A percentile compares a stretch with the other conserved stretches of the same genome.
These are phyloP conservation scores for Emergomyces africanus DNA, from an alignment of 2,329 filamentous ascomycete species.

Conservation along the genomic window DNA sequence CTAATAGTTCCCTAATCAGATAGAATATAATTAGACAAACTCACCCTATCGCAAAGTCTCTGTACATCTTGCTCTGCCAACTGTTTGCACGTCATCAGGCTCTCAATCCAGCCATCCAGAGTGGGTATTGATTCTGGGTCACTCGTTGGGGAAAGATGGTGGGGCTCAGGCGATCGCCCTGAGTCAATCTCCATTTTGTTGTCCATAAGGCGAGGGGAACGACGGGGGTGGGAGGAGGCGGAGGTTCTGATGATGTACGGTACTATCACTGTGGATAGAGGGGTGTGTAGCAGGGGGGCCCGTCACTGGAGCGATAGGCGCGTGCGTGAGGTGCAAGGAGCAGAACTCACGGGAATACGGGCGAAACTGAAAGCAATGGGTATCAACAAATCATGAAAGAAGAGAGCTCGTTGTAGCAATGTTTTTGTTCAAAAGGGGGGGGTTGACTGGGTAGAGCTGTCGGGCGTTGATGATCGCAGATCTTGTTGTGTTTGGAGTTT, in stretches of 20 bases:
- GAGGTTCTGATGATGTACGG: constrained; percentile 9
- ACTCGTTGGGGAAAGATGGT: constrained; percentile 60
- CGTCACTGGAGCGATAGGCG: background rate
- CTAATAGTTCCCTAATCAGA: background rate
- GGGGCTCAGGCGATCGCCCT: constrained; percentile 65
- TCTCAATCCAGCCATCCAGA: constrained; percentile 97
- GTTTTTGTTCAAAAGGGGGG: background rate
- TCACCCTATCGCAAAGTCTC: constrained; percentile 93
- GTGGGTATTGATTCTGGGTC: constrained; percentile 87
- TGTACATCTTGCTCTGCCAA: constrained; percentile 88
- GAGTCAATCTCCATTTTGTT: constrained; percentile 97
- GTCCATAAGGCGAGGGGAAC: constrained; percentile 51
- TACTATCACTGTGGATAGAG: constrained; percentile 3
- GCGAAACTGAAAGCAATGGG: background rate
- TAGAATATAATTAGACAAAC: constrained; percentile 19
- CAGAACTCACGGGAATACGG: background rate
- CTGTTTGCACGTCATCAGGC: constrained; percentile 97
- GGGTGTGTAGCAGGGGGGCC: constrained; percentile 6
- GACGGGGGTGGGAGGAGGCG: background rate
- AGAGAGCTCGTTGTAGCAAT: background rate
- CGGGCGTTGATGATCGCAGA: background rate
- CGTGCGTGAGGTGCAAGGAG: background rate
- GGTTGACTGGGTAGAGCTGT: background rate
- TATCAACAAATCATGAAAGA: constrained; percentile 9
- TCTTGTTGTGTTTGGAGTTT: background rate